These are phyloP conservation scores for Penicillium polonicum DNA, from an alignment of 2,329 filamentous ascomycete genomes.

Conservation along the genomic window DNA sequence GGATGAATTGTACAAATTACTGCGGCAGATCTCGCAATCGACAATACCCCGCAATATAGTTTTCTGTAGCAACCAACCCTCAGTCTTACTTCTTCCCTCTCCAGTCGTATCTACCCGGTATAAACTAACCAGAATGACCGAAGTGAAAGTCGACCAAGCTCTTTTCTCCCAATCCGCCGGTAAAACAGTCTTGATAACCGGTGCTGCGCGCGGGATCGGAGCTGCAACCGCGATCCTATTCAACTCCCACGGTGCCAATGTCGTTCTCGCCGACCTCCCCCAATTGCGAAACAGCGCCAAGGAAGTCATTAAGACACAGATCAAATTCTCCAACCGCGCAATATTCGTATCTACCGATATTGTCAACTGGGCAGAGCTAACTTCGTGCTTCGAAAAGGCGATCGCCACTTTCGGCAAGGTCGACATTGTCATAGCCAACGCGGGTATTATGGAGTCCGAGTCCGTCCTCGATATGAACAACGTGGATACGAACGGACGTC, in stretches of 20 bases:
- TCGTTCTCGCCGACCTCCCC: conserved; percentile 38
- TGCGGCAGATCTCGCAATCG: not conserved
- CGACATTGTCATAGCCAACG: conserved; percentile 46
- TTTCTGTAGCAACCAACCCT: not conserved
- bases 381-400: conserved; percentile 33
- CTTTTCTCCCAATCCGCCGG: conserved; percentile 7
- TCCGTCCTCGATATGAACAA: conserved; percentile 26
- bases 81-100: not conserved
- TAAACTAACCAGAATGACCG: not conserved
- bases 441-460: conserved; percentile 39
- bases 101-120: not conserved
- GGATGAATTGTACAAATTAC: not conserved
- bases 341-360: conserved; percentile 41
- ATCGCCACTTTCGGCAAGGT: conserved; percentile 36
- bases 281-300: conserved; percentile 3
- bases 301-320: conserved; percentile 5
- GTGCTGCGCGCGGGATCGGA: conserved; percentile 45
- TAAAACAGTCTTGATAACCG: conserved; percentile 44
- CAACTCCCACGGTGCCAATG: conserved; percentile 39
- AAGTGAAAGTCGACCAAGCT: not conserved
- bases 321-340: conserved; percentile 7
- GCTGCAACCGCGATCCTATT: conserved; percentile 41
- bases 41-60: conserved; percentile 1
- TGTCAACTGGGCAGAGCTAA: conserved; percentile 39
- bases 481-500: conserved; percentile 22